Evolutionary conservation across 352 stramenopile species (phyloP).

Genomic region (Phytophthora nicotianae): DNA sequence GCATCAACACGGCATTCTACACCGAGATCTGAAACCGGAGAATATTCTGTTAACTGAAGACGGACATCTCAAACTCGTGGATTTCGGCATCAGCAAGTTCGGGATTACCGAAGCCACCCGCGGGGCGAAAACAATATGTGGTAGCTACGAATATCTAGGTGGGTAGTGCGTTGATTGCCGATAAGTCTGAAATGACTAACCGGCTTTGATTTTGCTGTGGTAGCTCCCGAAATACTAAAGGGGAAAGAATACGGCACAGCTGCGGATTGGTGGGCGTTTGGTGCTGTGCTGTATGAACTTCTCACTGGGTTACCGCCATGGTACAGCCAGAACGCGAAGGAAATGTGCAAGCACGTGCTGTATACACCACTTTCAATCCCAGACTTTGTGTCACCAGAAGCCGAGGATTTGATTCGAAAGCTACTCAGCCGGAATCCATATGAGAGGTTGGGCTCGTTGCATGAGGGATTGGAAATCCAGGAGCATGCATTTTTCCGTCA

Average conservation of each 20-base stretch:
- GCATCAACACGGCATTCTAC: slow-evolving; percentile 84
- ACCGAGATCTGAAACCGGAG: slow-evolving; percentile 84
- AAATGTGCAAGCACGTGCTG: slow-evolving; percentile 61
- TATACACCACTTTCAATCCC: slow-evolving; percentile 61
- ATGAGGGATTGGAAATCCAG: slow-evolving; percentile 63
- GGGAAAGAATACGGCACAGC: slow-evolving; percentile 74
- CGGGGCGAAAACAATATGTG: slow-evolving; percentile 70
- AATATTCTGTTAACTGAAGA: slow-evolving; percentile 70
- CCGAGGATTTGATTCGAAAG: slow-evolving; percentile 51
- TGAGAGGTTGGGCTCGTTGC: slow-evolving; percentile 53
- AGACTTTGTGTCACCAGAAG: slow-evolving; percentile 52
- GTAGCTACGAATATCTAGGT: slow-evolving; percentile 87
- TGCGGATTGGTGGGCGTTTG: slow-evolving; percentile 85
- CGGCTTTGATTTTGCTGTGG: neutral
- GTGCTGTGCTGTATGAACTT: slow-evolving; percentile 77
- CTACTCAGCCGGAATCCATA: slow-evolving; percentile 56
- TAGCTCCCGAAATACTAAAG: slow-evolving; percentile 74
- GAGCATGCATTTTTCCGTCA: slow-evolving; percentile 65
- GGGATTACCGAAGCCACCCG: slow-evolving; percentile 69
- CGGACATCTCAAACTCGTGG: slow-evolving; percentile 79
- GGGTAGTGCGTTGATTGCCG: slow-evolving; percentile 11
- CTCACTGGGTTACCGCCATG: slow-evolving; percentile 78
- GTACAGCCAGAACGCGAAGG: slow-evolving; percentile 65
- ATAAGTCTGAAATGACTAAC: neutral
- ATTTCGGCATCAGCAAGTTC: slow-evolving; percentile 88